These are phyloP conservation scores for Discostella pseudostelligera DNA, from an alignment of 108 stramenopile genomes.

Conservation along the genomic window DNA sequence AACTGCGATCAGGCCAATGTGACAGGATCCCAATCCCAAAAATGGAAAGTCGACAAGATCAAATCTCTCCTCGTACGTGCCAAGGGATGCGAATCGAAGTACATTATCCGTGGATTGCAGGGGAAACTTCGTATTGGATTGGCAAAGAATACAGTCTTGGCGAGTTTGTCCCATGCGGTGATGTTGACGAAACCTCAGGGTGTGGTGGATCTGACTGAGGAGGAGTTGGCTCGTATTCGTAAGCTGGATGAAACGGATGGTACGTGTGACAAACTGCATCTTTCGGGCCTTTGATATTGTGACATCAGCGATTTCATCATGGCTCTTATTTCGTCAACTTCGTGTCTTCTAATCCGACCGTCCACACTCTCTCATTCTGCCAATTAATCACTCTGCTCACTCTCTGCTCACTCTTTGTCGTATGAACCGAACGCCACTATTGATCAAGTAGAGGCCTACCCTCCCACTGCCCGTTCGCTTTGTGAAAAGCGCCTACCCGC, in stretches of 20 bases:
- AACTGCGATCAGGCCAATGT: constrained; percentile 67
- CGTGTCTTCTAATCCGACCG: neutral
- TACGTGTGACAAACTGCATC: neutral
- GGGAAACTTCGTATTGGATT: constrained; percentile 97
- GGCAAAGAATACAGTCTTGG: constrained; percentile 93
- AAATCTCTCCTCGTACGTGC: constrained; percentile 85
- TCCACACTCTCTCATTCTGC: constrained; percentile 4
- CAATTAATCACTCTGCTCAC: no score
- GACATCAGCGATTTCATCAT: neutral
- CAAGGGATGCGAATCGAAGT: constrained; percentile 87
- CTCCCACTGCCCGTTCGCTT: constrained; percentile 48
- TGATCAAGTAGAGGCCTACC: constrained; percentile 28
- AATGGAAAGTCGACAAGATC: constrained; percentile 92
- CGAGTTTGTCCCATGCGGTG: constrained; percentile 91
- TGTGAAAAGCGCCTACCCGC: constrained; percentile 39
- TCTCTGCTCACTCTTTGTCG: no score
- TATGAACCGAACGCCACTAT: no score
- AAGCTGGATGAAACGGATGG: constrained; percentile 44
- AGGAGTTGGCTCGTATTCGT: constrained; percentile 36
- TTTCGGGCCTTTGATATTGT: neutral
- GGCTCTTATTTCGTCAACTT: neutral
- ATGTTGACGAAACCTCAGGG: constrained; percentile 56
- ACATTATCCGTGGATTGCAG: constrained; percentile 97
- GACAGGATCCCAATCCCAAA: constrained; percentile 85
- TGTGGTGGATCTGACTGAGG: constrained; percentile 35